A percentile compares a stretch with the other conserved stretches of the same genome.
Conservation (phyloP, 805 yeast species). For the Saturnispora galanensis region DNA sequence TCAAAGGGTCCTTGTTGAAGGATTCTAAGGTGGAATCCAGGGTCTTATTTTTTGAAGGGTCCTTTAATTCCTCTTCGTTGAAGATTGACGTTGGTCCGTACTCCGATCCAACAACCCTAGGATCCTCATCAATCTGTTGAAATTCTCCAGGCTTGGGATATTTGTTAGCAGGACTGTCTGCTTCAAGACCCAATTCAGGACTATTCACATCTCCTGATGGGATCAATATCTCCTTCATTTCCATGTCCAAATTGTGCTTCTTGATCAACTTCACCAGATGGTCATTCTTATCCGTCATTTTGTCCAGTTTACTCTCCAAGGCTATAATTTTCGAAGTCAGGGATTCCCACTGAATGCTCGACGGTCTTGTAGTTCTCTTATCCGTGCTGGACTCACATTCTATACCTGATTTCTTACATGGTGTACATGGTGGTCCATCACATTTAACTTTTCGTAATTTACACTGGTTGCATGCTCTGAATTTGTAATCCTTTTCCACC, state of each 20-base stretch:
- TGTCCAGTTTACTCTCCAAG: constrained; percentile 4
- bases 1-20: constrained; percentile 25
- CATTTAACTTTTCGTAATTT: constrained; percentile 18
- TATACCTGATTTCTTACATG: constrained; percentile 10
- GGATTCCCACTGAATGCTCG: constrained; percentile 8
- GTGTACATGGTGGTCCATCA: constrained; percentile 16
- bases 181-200: not conserved
- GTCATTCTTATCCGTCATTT: not conserved
- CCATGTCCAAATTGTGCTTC: not conserved
- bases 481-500: not conserved
- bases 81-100: constrained; percentile 28
- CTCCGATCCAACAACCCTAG: constrained; percentile 9
- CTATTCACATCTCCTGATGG: not conserved
- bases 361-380: constrained; percentile 14
- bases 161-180: not conserved
- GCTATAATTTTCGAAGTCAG: constrained; percentile 8
- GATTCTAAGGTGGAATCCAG: constrained; percentile 14
- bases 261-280: not conserved
- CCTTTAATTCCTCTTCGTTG: constrained; percentile 15
- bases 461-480: constrained; percentile 17
- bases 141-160: constrained; percentile 17
- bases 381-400: constrained; percentile 14
- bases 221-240: not conserved
- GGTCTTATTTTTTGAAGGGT: not conserved
- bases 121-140: constrained; percentile 11